Evolutionary conservation across 78 protist species (phyloP).

Genomic region (Dictyostelium capitatum): DNA sequence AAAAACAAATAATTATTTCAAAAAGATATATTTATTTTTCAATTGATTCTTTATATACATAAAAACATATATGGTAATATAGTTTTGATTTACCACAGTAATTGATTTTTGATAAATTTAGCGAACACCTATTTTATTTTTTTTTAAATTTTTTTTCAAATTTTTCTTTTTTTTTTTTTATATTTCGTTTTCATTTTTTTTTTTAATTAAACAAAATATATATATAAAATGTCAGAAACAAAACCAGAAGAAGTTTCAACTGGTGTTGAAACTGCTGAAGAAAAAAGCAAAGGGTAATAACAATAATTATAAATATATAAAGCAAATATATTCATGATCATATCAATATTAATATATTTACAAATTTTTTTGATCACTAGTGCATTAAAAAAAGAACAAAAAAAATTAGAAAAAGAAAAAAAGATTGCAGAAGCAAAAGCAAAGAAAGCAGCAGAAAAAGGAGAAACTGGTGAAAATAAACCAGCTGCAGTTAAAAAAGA

Average conservation of each 20-base stretch:
- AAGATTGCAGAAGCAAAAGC: conserved; percentile 70
- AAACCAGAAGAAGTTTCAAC: background rate
- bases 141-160: no score
- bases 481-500: conserved; percentile 11
- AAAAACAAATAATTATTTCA: background rate
- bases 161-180: no score
- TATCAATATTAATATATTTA: no score
- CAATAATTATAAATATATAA: background rate
- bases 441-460: conserved; percentile 14
- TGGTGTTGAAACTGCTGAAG: background rate
- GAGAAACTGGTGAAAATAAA: background rate
- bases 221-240: background rate
- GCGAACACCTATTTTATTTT: no score
- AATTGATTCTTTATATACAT: no score
- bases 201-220: no score
- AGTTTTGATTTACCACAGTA: no score
- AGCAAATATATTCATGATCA: no score
- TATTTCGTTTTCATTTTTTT: background rate
- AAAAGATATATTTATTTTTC: no score
- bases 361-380: no score
- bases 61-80: no score
- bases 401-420: conserved; percentile 59
- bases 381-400: conserved; percentile 37
- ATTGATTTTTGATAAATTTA: background rate
- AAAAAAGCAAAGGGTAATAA: conserved; percentile 3